A percentile compares a stretch with the other conserved stretches of the same genome.
Conservation (phyloP, 2,329 filamentous ascomycete species). For the Claviceps monticola region DNA sequence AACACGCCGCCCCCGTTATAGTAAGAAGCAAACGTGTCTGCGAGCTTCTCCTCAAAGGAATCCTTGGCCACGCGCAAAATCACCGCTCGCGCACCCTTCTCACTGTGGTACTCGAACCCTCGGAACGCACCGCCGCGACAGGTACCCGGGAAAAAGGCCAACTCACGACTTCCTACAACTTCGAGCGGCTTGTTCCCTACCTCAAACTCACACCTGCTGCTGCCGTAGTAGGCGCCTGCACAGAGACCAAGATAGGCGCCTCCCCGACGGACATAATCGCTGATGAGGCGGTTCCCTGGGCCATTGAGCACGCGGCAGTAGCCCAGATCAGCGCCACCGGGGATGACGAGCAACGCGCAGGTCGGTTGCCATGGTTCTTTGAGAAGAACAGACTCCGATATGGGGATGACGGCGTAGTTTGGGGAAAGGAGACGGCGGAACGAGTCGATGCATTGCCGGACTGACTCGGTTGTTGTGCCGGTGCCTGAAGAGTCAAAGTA, state of each 20-base stretch:
- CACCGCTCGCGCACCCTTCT: constrained; percentile 65
- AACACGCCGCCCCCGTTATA: constrained; percentile 95
- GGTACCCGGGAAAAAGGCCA: constrained; percentile 75
- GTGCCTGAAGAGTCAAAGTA: constrained; percentile 41
- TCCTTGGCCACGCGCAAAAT: constrained; percentile 50
- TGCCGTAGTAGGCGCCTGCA: constrained; percentile 87
- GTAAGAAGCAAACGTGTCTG: constrained; percentile 58
- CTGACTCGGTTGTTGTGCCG: constrained; percentile 76
- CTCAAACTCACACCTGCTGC: constrained; percentile 75
- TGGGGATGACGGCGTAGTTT: constrained; percentile 82
- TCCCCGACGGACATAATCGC: constrained; percentile 71
- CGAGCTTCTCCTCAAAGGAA: constrained; percentile 40
- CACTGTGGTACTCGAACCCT: constrained; percentile 83
- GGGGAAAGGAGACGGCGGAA: constrained; percentile 75
- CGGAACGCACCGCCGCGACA: constrained; percentile 78
- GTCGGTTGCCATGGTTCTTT: constrained; percentile 84
- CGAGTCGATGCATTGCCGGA: constrained; percentile 77
- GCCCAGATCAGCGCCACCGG: constrained; percentile 84
- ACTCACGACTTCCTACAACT: constrained; percentile 71
- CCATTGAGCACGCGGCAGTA: constrained; percentile 86
- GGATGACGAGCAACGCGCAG: constrained; percentile 81
- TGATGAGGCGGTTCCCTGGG: constrained; percentile 70
- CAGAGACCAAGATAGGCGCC: constrained; percentile 85
- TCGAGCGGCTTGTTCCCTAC: constrained; percentile 65
- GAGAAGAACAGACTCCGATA: constrained; percentile 63